A percentile compares a stretch with the other conserved stretches of the same genome.
Evolutionary conservation across 805 yeast genomes (phyloP).

Genomic region (Ogataea haglerorum): DNA sequence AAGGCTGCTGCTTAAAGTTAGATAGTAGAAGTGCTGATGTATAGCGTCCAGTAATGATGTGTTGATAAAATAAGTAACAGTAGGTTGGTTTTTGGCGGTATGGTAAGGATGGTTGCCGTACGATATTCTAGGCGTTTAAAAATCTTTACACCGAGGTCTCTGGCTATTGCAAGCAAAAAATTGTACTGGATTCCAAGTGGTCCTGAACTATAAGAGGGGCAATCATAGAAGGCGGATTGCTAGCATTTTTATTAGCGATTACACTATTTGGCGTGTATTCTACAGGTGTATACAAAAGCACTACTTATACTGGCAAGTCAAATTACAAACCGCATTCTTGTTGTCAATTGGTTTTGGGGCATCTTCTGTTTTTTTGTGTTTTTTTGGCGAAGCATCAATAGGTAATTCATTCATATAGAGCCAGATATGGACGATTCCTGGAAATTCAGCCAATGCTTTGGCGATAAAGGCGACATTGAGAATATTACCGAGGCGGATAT

Average conservation of each 20-base stretch:
- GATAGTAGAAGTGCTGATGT: slow-evolving; percentile 5
- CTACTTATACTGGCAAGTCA: not conserved
- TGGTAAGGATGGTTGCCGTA: too few species aligned
- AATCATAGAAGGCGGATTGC: slow-evolving; percentile 3
- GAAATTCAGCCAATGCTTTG: slow-evolving; percentile 97
- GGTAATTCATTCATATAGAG: slow-evolving; percentile 2
- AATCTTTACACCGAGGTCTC: slow-evolving; percentile 9
- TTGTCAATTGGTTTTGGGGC: slow-evolving; percentile 3
- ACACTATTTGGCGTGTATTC: slow-evolving; percentile 1
- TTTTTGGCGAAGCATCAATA: slow-evolving; percentile 4
- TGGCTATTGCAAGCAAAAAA: slow-evolving; percentile 8
- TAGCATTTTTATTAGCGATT: slow-evolving; percentile 2
- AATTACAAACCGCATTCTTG: not conserved
- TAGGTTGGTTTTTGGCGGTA: not conserved
- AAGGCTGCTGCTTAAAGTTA: slow-evolving; percentile 52
- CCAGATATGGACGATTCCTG: slow-evolving; percentile 40
- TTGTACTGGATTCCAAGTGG: slow-evolving; percentile 10
- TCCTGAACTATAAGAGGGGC: slow-evolving; percentile 11
- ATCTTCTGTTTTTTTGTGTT: not conserved
- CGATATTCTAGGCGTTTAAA: not conserved
- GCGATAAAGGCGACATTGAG: slow-evolving; percentile 96
- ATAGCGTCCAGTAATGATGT: slow-evolving; percentile 13
- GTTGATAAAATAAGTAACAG: slow-evolving; percentile 3
- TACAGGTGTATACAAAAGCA: not conserved
- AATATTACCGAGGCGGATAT: slow-evolving; percentile 95